Percentiles rank a stretch among this genome's conserved stretches.
These are phyloP conservation scores for Penicillium sp. DNA, from an alignment of 2,329 filamentous ascomycete species.

Conservation along the genomic window DNA sequence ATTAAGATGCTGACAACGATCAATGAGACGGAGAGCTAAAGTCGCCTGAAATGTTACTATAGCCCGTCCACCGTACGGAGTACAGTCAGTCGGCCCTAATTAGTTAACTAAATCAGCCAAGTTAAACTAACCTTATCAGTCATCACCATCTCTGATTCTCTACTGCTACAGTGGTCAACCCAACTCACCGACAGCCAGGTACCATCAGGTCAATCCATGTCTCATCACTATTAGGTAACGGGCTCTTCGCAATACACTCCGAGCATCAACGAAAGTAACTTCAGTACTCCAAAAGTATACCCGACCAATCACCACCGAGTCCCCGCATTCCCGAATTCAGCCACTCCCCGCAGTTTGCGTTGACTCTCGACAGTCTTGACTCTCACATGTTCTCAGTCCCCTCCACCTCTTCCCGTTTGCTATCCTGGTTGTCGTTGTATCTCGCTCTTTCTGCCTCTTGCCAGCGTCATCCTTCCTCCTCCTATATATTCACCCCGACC, in stretches of 20 bases:
- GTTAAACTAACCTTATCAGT: too few species aligned
- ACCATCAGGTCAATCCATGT: not conserved
- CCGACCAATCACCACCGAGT: constrained; percentile 9
- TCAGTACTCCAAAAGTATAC: not conserved
- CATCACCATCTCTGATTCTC: too few species aligned
- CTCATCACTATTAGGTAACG: not conserved
- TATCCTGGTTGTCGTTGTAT: not conserved
- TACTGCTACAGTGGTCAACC: too few species aligned
- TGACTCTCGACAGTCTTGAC: not conserved
- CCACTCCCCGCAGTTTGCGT: constrained; percentile 6
- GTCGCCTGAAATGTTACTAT: too few species aligned
- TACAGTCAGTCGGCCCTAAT: too few species aligned
- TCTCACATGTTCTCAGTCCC: not conserved
- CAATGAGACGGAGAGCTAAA: not conserved
- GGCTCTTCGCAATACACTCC: not conserved
- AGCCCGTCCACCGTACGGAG: too few species aligned
- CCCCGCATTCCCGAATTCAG: constrained; percentile 19
- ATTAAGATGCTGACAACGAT: not conserved
- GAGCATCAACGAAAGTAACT: not conserved
- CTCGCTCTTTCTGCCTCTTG: not conserved
- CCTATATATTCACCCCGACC: constrained; percentile 1
- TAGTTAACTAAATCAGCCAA: too few species aligned
- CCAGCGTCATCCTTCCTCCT: constrained; percentile 7
- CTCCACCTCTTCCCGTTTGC: not conserved
- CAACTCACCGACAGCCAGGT: not conserved